A percentile compares a stretch with the other conserved stretches of the same genome.
Evolutionary conservation across 768 basidiomycete species (phyloP).

Genomic region (Termitomyces bulborhizus): DNA sequence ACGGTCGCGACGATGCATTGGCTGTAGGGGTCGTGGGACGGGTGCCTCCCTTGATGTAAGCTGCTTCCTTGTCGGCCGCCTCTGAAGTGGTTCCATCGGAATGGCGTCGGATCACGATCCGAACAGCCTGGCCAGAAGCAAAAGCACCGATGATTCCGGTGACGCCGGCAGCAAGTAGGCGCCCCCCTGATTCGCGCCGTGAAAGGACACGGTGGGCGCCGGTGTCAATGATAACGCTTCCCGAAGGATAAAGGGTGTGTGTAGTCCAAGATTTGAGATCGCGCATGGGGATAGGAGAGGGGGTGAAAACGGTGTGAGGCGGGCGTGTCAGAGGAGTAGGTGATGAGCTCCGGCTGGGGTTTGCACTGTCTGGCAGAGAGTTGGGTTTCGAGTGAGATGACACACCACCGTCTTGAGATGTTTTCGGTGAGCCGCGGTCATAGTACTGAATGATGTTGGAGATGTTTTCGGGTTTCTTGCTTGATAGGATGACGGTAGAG

Average conservation of each 20-base stretch:
- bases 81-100: conserved; percentile 20
- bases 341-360: conserved; percentile 15
- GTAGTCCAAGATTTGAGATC: conserved; percentile 96
- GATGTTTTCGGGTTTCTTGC: conserved; percentile 70
- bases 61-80: conserved; percentile 19
- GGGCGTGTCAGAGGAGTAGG: conserved; percentile 40
- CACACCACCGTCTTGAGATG: conserved; percentile 19
- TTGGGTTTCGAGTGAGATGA: conserved; percentile 15
- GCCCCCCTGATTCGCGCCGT: conserved; percentile 81
- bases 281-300: conserved; percentile 61
- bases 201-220: conserved; percentile 87
- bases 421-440: conserved; percentile 29
- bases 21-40: conserved; percentile 51
- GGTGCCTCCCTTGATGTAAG: conserved; percentile 36
- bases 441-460: conserved; percentile 80
- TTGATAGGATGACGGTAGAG: conserved; percentile 84
- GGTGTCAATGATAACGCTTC: conserved; percentile 80
- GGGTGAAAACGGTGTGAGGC: conserved; percentile 84
- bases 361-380: conserved; percentile 6
- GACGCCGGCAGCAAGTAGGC: conserved; percentile 90
- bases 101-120: conserved; percentile 55
- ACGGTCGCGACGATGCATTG: conserved; percentile 31
- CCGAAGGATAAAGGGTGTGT: conserved; percentile 89
- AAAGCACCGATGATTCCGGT: conserved; percentile 82
- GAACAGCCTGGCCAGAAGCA: conserved; percentile 92